Conservation (phyloP, 257 asterid genomes). For the Solanum verrucosum region DNA sequence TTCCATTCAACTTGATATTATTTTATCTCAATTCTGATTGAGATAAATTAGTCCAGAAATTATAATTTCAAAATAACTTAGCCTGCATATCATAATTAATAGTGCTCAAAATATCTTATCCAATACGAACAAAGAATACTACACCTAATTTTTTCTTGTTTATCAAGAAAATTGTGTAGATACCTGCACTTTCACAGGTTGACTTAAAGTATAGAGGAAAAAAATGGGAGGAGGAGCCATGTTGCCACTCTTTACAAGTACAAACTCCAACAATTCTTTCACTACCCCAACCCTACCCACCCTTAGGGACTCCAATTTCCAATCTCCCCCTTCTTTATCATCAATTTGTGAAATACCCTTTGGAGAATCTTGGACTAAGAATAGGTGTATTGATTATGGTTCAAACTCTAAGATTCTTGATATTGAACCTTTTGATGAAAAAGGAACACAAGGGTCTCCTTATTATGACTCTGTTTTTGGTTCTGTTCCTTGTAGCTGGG, state of each 20-base stretch:
- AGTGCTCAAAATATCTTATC: not conserved
- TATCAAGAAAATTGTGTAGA: not conserved
- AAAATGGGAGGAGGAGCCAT: slow-evolving; percentile 43
- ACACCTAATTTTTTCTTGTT: not conserved
- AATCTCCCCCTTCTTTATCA: not conserved
- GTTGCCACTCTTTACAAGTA: not conserved
- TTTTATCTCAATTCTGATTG: no score
- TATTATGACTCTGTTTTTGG: slow-evolving; percentile 17
- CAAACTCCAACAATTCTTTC: not conserved
- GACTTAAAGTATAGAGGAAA: not conserved
- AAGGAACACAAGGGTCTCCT: not conserved
- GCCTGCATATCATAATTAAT: no score
- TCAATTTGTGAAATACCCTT: slow-evolving; percentile 4
- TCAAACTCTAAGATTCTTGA: not conserved
- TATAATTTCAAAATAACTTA: no score
- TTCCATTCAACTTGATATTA: no score
- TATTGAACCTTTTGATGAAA: not conserved
- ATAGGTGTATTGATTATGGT: not conserved
- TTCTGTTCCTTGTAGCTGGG: slow-evolving; percentile 40
- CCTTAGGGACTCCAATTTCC: slow-evolving; percentile 5
- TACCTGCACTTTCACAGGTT: not conserved
- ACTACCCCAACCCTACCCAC: not conserved
- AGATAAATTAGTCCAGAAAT: no score
- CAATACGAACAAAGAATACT: not conserved
- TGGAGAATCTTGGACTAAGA: slow-evolving; percentile 2